Percentiles rank a stretch among this genome's conserved stretches.
These are phyloP conservation scores for Perilla frutescens DNA, from an alignment of 257 asterid species.

Conservation along the genomic window DNA sequence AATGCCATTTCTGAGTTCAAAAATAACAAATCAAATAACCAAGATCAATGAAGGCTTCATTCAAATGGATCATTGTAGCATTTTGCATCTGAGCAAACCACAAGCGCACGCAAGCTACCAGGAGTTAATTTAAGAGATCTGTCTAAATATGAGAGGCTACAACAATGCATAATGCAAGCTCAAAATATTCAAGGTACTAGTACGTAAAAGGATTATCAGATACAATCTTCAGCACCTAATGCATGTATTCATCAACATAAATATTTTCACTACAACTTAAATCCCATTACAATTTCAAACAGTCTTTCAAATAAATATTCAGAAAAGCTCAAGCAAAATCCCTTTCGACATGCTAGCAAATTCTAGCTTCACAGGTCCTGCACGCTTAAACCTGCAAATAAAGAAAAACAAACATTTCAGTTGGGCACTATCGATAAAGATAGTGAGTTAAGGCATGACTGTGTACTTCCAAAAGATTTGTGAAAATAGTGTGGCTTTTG, in stretches of 20 bases:
- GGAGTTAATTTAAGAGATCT: not conserved
- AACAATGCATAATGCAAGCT: not conserved
- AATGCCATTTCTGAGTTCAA: too few species aligned
- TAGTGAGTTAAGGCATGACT: too few species aligned
- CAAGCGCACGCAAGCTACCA: not conserved
- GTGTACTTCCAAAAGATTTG: too few species aligned
- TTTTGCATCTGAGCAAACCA: too few species aligned
- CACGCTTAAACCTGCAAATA: conserved; percentile 46
- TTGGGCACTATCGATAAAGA: not conserved
- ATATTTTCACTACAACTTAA: conserved; percentile 19
- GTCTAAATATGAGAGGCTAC: not conserved
- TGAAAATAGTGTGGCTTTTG: too few species aligned
- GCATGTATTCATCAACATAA: conserved; percentile 25
- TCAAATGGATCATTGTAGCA: too few species aligned
- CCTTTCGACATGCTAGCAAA: not conserved
- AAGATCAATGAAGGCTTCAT: too few species aligned
- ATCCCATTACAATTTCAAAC: not conserved
- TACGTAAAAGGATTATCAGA: not conserved
- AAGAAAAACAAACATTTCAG: conserved; percentile 3
- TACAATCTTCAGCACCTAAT: not conserved
- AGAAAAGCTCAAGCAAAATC: conserved; percentile 9
- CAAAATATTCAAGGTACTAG: not conserved
- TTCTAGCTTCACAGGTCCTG: conserved; percentile 43
- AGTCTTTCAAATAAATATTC: conserved; percentile 21
- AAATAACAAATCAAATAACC: too few species aligned